Evolutionary conservation across 2,329 filamentous ascomycete species (phyloP), one percentile per base, ranked within the genome.

Genomic region (Amauroascus verrucosus): DNA sequence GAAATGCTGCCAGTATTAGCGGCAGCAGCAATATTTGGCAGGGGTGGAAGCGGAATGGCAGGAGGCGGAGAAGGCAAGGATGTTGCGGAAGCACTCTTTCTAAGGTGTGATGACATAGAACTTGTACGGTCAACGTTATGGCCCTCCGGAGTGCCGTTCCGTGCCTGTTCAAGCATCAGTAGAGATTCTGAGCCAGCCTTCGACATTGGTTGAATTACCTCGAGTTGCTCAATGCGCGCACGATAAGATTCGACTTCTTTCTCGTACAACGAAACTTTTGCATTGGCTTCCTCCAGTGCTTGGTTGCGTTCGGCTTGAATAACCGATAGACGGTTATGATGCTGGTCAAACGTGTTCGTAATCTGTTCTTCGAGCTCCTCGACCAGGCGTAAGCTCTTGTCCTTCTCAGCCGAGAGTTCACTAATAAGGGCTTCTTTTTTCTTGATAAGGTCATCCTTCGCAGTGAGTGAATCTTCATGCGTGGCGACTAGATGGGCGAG

Each of bases 361-460:
- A 98, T 82, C 69, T 98, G 93, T 63, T 97, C 91, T 70, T 98
- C 93, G 4, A 98, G 82, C 71, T 98, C 91, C 67, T 97, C 88
- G 7, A 98, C 88, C 11, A 98, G 76, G 20, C 88, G 83, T 40
- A 87, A 86, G 69, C 93, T 94, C 77, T 95, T 96, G 74, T 88
- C 84, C 75, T 94, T 95, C 71, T 81, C 80, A 14, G 75, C 72
- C 20, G 71, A 74, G 53, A 82, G 72, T 58, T 73, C 73, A 57
- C 78, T 75, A 22, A 74, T 63, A 3, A 70, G 63, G 3, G 67
- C 62, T 45, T 75, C 72, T 60, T 72, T 72, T 64, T 73, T 74
- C 64, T 70, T 70, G 47, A 75, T 62, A 49, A 70, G 63, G 46
- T 68, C 67, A 1, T 74, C 70, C 58, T 72, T 72, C 55, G 71